Conservation (phyloP, 2,329 filamentous ascomycete species). For the Claviceps sorghi region DNA sequence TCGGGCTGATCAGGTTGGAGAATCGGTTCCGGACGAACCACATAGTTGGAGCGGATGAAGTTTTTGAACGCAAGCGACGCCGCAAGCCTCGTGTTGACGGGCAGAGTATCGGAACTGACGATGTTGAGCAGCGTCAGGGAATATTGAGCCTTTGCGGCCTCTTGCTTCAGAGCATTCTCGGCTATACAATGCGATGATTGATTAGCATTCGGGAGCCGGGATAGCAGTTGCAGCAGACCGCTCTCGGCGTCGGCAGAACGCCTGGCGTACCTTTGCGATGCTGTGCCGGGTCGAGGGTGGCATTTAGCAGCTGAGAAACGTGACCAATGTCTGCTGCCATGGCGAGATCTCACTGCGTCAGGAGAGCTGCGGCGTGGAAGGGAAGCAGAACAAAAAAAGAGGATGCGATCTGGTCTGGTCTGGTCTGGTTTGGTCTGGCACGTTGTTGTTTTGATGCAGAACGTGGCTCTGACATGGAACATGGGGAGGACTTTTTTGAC, state of each 20-base stretch:
- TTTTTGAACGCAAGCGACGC: slow-evolving; percentile 97
- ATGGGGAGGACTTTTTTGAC: slow-evolving; percentile 3
- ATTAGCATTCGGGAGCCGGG: slow-evolving; percentile 20
- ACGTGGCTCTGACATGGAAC: neutral
- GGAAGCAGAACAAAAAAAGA: neutral
- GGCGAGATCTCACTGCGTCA: slow-evolving; percentile 15
- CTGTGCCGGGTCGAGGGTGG: slow-evolving; percentile 74
- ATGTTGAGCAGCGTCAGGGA: slow-evolving; percentile 81
- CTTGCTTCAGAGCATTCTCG: slow-evolving; percentile 62
- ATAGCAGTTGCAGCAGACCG: slow-evolving; percentile 5
- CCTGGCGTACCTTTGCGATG: slow-evolving; percentile 66
- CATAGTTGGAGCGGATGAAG: slow-evolving; percentile 89
- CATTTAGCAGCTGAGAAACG: slow-evolving; percentile 73
- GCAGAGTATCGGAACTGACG: slow-evolving; percentile 59
- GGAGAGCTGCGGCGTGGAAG: slow-evolving; percentile 9
- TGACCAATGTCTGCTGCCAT: slow-evolving; percentile 44
- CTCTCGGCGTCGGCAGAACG: slow-evolving; percentile 7
- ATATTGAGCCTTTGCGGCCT: slow-evolving; percentile 75
- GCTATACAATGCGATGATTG: slow-evolving; percentile 39
- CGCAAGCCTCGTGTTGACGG: slow-evolving; percentile 67
- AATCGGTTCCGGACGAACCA: slow-evolving; percentile 34
- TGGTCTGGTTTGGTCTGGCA: neutral
- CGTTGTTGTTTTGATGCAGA: slow-evolving; percentile 6
- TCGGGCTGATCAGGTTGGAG: slow-evolving; percentile 2
- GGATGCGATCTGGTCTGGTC: neutral